Conservation (phyloP, 2,329 filamentous ascomycete genomes). For the Aspergillus jensenii region DNA sequence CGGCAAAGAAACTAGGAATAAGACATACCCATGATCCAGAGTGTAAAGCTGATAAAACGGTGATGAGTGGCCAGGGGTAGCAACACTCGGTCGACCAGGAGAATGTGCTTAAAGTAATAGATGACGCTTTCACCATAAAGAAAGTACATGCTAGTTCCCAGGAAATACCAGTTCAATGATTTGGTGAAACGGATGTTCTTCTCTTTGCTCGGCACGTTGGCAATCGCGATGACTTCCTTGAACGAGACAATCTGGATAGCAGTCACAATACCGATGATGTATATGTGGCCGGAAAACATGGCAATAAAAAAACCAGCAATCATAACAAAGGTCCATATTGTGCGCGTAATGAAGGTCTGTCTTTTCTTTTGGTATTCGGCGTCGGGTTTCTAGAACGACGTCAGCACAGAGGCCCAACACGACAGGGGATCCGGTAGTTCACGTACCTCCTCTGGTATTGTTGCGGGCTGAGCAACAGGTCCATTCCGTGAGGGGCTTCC, state of each 20-base stretch:
- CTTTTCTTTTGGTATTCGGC: slow-evolving; percentile 96
- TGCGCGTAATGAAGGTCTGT: slow-evolving; percentile 92
- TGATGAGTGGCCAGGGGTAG: slow-evolving; percentile 95
- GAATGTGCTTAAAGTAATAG: slow-evolving; percentile 99
- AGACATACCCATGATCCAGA: slow-evolving; percentile 87
- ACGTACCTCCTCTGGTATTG: slow-evolving; percentile 37
- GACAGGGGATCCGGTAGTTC: neutral
- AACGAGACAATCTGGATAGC: slow-evolving; percentile 95
- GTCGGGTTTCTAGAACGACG: slow-evolving; percentile 34
- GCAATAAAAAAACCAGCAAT: slow-evolving; percentile 87
- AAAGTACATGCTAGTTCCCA: slow-evolving; percentile 99
- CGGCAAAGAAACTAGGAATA: neutral
- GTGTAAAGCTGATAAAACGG: slow-evolving; percentile 96
- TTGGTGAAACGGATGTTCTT: slow-evolving; percentile 92
- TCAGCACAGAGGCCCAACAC: slow-evolving; percentile 7
- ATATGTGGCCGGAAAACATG: slow-evolving; percentile 95
- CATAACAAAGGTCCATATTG: slow-evolving; percentile 98
- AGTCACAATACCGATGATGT: slow-evolving; percentile 91
- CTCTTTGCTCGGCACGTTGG: slow-evolving; percentile 88
- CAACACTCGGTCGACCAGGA: slow-evolving; percentile 89
- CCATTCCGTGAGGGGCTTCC: slow-evolving; percentile 53
- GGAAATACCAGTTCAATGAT: slow-evolving; percentile 97
- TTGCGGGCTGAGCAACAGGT: slow-evolving; percentile 32
- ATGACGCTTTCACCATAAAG: slow-evolving; percentile 98
- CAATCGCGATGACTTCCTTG: slow-evolving; percentile 98